phyloP scores from a whole-genome alignment of 108 stramenopile genomes.

The Cylindrotheca fusiformis region DNA sequence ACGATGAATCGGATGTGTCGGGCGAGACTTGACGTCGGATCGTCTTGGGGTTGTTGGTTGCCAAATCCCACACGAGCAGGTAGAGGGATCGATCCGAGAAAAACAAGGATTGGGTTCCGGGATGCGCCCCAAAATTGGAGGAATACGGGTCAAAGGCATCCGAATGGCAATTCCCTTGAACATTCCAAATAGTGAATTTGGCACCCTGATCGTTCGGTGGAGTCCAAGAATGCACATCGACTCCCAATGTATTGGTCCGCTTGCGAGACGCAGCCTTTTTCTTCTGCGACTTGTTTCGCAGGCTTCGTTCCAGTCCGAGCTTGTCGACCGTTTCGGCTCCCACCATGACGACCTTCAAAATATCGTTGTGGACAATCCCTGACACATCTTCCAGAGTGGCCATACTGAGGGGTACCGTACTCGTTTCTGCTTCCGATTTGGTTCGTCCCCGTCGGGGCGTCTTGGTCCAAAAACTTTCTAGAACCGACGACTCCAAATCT shows the following conservation, averaged over 20 bases:
- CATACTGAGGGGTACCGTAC: constrained; percentile 24
- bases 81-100: constrained; percentile 70
- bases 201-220: constrained; percentile 24
- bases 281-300: constrained; percentile 29
- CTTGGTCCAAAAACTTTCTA: background rate
- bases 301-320: constrained; percentile 27
- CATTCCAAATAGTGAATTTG: constrained; percentile 52
- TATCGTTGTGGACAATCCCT: constrained; percentile 49
- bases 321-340: constrained; percentile 37
- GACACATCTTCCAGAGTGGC: constrained; percentile 16
- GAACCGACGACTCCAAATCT: constrained; percentile 14
- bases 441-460: background rate
- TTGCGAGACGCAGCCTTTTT: constrained; percentile 9
- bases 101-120: constrained; percentile 77
- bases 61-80: constrained; percentile 80
- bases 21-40: constrained; percentile 15
- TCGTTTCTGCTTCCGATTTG: constrained; percentile 32
- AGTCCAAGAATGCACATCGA: constrained; percentile 50
- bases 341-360: constrained; percentile 48
- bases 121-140: constrained; percentile 50
- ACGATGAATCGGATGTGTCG: constrained; percentile 10
- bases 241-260: constrained; percentile 26
- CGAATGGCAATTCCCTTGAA: constrained; percentile 20
- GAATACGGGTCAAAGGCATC: constrained; percentile 13
- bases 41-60: constrained; percentile 38